Base-by-base conservation (phyloP, 2,329 filamentous ascomycete species). In the Hymenoscyphus scutula region DNA sequence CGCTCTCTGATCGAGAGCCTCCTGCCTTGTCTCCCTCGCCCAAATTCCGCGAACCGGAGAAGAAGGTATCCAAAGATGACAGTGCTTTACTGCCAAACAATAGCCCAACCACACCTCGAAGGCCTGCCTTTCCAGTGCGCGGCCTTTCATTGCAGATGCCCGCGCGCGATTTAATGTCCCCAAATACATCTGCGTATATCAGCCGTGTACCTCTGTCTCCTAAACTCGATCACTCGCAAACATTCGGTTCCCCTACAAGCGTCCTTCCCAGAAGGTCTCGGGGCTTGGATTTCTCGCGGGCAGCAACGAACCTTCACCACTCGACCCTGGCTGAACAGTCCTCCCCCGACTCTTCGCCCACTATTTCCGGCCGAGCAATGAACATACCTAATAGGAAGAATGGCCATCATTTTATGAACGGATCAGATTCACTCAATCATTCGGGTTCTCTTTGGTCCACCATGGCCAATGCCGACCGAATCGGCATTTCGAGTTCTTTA, bases 231-330 rank as follows among this genome's bases (percentile, higher is more conserved):
- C 84, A 90, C 61, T 89, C 89, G 23, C 90, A 92, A 68, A 91
- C 88, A 56, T 97, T 96, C 78, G 89, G 90, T 51, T 94, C 92
- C 1, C 92, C 93, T 1, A 89, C 90, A 29, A 96, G 93, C 60
- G 90, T 96, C 55, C 83, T 98, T 7, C 94, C 94, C 19, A 87
- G 94, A 67, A 88, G 93, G 65, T 97, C 93, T 32, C 86, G 94
- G 61, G 94, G 94, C 53, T 81, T 97, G 64, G 94, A 98, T 77
- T 98, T 97, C 76, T 94, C 94, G 48, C 85, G 94, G 69, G 93
- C 93, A 11, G 95, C 92, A 65, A 97, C 94, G 11, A 96, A 93
- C 74, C 82, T 99, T 25, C 95, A 98, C 77, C 95, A 98, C 76
- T 97, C 94, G 17, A 98, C 91, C 0, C 84, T 98, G 8, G 93